Percentiles rank a stretch among this genome's conserved stretches.
Evolutionary conservation across 495 filamentous ascomycete species (phyloP).

Genomic region (Aspergillus bridgeri): DNA sequence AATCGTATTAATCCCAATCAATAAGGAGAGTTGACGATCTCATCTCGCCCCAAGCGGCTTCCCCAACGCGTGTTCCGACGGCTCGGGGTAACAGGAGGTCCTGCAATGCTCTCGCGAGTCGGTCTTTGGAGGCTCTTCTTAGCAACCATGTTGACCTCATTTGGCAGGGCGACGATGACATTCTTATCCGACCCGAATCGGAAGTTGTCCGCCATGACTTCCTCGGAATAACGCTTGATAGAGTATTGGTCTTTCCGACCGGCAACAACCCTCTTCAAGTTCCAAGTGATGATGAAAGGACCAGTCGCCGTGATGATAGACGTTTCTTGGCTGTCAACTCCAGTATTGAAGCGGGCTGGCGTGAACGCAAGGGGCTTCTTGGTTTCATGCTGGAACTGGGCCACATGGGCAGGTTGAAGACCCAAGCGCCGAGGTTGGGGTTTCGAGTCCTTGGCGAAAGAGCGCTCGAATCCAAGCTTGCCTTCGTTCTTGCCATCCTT

Average conservation of each 20-base stretch:
- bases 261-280: slow-evolving; percentile 75
- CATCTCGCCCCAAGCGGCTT: slow-evolving; percentile 61
- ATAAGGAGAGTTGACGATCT: slow-evolving; percentile 84
- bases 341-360: slow-evolving; percentile 89
- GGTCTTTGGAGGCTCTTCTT: slow-evolving; percentile 80
- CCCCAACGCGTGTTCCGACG: slow-evolving; percentile 47
- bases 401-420: slow-evolving; percentile 83
- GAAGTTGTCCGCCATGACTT: slow-evolving; percentile 99
- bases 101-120: slow-evolving; percentile 86
- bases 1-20: slow-evolving; percentile 31
- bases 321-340: slow-evolving; percentile 72
- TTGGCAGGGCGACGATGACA: slow-evolving; percentile 92
- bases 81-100: slow-evolving; percentile 56
- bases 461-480: slow-evolving; percentile 93
- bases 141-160: slow-evolving; percentile 96
- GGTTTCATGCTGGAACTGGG: slow-evolving; percentile 95
- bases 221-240: slow-evolving; percentile 93
- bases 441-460: slow-evolving; percentile 88
- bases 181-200: slow-evolving; percentile 95
- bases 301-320: slow-evolving; percentile 97
- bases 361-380: slow-evolving; percentile 84
- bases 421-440: slow-evolving; percentile 89
- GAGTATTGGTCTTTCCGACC: slow-evolving; percentile 84
- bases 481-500: slow-evolving; percentile 94
- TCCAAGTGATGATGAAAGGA: slow-evolving; percentile 97